Base-by-base conservation (phyloP, 108 stramenopile genomes). In the Cyclostephanos tholiformis region DNA sequence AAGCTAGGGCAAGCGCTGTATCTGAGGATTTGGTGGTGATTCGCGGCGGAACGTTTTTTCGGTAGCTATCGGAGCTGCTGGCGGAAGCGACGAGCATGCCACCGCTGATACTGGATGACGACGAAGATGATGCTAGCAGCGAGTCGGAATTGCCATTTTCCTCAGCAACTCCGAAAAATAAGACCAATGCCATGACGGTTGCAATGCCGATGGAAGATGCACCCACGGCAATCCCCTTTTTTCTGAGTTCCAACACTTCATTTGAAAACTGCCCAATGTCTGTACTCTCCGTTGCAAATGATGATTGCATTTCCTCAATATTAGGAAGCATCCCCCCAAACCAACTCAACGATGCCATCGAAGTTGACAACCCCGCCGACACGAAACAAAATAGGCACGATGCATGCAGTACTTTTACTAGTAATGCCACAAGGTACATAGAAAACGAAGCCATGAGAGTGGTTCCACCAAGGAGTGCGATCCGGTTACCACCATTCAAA, bases 371-470 rank as follows among this genome's bases (percentile, higher is more conserved):
- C 9, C 69, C 75, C 12, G 91, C 91, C n/a, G 95, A 96, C 4
- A 79, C 77, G 11, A 95, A 63, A 75, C 97, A 97, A 72, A 89
- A 96, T 23, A 89, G 76, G 84, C 97, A 97, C 2, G 81, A 65
- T 63, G 84, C 53, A 52, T 95, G 82, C 35, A 97, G 71, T 11
- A 90, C 87, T 25, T 86, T 85, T 56, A 86, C 76, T 16, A 97
- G 66, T 11, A 97, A 50, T 26, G 84, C 75, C 69, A 97, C 77
- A 32, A 97, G 89, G 80, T 90, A 97, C 27, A 85, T 72, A 8
- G 95, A 95, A 82, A 97, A 96, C 12, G 94, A 85, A 29, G 87
- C 96, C 96, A 96, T 96, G 48, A 87, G 77, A 0, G 96, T 95
- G 27, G 96, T 90, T 0, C 83, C 27, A 36, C 88, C 79, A 68